phyloP scores from a whole-genome alignment of 2,329 filamentous ascomycete species.

The Samsoniella hepiali region DNA sequence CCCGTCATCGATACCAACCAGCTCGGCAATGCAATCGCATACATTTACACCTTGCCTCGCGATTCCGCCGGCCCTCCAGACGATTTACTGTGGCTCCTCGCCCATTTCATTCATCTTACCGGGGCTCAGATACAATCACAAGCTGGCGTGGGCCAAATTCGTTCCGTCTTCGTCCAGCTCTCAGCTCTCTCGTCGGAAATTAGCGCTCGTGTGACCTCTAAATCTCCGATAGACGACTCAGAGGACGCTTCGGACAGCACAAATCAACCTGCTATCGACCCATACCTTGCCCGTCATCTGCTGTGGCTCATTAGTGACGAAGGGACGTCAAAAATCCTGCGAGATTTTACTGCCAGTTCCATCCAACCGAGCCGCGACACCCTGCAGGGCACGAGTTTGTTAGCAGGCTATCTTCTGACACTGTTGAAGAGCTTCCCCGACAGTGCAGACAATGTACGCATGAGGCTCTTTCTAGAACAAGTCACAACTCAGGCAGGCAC shows the following conservation, averaged over 20 bases:
- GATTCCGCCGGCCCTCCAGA: conserved; percentile 32
- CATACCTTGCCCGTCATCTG: conserved; percentile 64
- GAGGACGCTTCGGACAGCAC: conserved; percentile 32
- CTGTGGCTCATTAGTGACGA: conserved; percentile 70
- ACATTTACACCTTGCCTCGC: conserved; percentile 31
- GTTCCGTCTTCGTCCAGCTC: conserved; percentile 52
- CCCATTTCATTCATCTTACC: conserved; percentile 62
- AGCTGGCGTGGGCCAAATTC: conserved; percentile 43
- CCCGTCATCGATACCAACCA: conserved; percentile 36
- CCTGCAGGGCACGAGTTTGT: conserved; percentile 53
- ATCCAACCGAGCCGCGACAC: conserved; percentile 31
- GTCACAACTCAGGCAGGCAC: conserved; percentile 50
- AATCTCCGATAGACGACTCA: background rate
- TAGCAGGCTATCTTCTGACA: conserved; percentile 84
- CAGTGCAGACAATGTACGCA: conserved; percentile 82
- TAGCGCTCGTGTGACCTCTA: conserved; percentile 38
- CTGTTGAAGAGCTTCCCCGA: conserved; percentile 81
- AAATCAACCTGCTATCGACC: conserved; percentile 39
- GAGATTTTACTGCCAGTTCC: conserved; percentile 33
- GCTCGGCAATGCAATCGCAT: conserved; percentile 42
- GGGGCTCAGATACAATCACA: conserved; percentile 34
- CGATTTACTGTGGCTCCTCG: conserved; percentile 60
- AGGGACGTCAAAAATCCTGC: conserved; percentile 56
- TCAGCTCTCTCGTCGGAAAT: conserved; percentile 52
- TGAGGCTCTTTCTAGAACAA: conserved; percentile 75